A percentile compares a stretch with the other conserved stretches of the same genome.
These are phyloP conservation scores for Spiromastix sp. DNA, from an alignment of 2,329 filamentous ascomycete genomes.

Conservation along the genomic window DNA sequence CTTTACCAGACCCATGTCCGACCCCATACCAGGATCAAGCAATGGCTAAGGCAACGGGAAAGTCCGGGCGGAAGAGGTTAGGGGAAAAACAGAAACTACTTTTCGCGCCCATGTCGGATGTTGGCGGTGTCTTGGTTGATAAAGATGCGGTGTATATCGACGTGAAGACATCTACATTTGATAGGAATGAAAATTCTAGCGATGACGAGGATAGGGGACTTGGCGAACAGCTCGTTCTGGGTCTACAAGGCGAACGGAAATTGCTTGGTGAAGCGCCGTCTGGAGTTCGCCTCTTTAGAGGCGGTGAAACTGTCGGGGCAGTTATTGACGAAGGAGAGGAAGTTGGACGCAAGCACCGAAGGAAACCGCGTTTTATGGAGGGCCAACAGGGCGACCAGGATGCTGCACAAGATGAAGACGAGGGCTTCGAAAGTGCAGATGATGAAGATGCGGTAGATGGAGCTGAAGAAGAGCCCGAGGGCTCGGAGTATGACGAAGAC, in stretches of 20 bases:
- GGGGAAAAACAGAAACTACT: constrained; percentile 96
- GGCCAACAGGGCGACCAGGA: constrained; percentile 43
- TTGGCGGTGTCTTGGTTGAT: constrained; percentile 89
- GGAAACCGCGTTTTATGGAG: constrained; percentile 40
- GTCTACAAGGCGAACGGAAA: constrained; percentile 70
- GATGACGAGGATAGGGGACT: constrained; percentile 67
- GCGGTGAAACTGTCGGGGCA: constrained; percentile 51
- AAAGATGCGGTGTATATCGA: constrained; percentile 93
- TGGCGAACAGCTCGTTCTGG: constrained; percentile 89
- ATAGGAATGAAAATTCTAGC: constrained; percentile 49
- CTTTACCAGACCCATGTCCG: constrained; percentile 86
- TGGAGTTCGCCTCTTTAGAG: constrained; percentile 76
- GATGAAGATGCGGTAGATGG: constrained; percentile 47
- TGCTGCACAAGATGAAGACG: constrained; percentile 49
- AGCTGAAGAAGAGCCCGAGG: constrained; percentile 32
- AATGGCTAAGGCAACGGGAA: constrained; percentile 72
- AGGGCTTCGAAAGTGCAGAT: constrained; percentile 37
- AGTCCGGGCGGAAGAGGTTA: constrained; percentile 65
- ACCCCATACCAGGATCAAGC: constrained; percentile 87
- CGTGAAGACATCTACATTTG: constrained; percentile 61
- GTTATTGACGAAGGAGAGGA: constrained; percentile 48
- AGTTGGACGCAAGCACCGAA: constrained; percentile 43
- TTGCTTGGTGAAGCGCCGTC: constrained; percentile 73
- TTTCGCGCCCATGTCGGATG: constrained; percentile 96
- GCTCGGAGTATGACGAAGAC: constrained; percentile 25